Percentiles rank a stretch among this genome's conserved stretches.
These are phyloP conservation scores for Aspergillus olivimuriae DNA, from an alignment of 495 filamentous ascomycete species.

Conservation along the genomic window DNA sequence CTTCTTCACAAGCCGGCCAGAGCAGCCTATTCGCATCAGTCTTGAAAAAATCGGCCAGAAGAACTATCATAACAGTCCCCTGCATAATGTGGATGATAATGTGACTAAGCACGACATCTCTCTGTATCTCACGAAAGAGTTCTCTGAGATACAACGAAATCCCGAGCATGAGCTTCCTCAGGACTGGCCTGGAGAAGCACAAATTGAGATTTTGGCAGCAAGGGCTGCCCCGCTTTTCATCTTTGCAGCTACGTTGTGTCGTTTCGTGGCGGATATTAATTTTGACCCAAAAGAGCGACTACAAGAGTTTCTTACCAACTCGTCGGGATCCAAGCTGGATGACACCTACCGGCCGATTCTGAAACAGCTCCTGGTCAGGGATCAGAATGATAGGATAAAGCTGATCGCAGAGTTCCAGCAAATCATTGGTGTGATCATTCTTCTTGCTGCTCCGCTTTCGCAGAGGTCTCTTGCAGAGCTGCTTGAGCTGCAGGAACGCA, in stretches of 20 bases:
- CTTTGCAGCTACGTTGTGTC: conserved; percentile 22
- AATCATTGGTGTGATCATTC: conserved; percentile 13
- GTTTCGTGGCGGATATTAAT: conserved; percentile 12
- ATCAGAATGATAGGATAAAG: background rate
- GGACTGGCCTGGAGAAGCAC: conserved; percentile 33
- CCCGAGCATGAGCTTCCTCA: conserved; percentile 4
- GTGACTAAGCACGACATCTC: conserved; percentile 21
- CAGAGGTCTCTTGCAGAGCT: conserved; percentile 7
- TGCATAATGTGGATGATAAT: conserved; percentile 11
- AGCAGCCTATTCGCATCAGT: conserved; percentile 30
- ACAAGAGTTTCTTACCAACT: conserved; percentile 10
- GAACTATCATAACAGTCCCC: conserved; percentile 11
- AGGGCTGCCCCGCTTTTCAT: conserved; percentile 26
- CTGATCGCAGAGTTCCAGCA: conserved; percentile 13
- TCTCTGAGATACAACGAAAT: conserved; percentile 13
- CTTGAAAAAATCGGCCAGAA: conserved; percentile 10
- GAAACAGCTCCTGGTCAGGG: conserved; percentile 9
- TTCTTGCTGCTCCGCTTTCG: conserved; percentile 14
- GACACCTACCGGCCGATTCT: conserved; percentile 21
- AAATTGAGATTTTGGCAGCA: conserved; percentile 3
- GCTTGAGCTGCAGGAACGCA: background rate
- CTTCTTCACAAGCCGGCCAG: conserved; percentile 38
- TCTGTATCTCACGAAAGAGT: conserved; percentile 12
- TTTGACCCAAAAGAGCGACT: conserved; percentile 12
- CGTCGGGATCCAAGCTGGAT: conserved; percentile 11